These are phyloP conservation scores for Agrostemma githago DNA, from an alignment of 148 eudicot species.

Conservation along the genomic window DNA sequence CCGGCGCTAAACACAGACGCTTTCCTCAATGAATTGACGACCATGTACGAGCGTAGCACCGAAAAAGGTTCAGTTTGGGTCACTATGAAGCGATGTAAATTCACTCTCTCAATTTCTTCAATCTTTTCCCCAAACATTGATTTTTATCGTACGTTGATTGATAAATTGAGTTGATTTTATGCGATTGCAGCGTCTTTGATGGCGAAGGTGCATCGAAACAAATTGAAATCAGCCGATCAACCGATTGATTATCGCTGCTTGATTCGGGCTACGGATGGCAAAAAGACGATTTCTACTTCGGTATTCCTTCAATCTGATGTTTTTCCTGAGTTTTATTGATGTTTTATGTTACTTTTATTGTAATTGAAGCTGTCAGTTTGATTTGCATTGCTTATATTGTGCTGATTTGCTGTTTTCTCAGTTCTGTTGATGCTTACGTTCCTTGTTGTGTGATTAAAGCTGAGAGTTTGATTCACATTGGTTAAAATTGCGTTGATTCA, in stretches of 20 bases:
- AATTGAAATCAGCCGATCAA: constrained; percentile 55
- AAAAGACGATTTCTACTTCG: constrained; percentile 76
- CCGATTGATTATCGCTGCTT: constrained; percentile 73
- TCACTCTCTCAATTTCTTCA: not conserved
- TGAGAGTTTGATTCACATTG: not conserved
- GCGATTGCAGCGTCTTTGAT: constrained; percentile 60
- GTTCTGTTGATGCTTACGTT: not conserved
- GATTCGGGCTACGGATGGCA: constrained; percentile 88
- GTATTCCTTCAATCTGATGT: constrained; percentile 29
- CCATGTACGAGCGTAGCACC: constrained; percentile 75
- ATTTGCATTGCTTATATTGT: not conserved
- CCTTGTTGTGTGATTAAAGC: not conserved
- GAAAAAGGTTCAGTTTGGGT: constrained; percentile 93
- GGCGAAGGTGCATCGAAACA: constrained; percentile 60
- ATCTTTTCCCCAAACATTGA: not conserved
- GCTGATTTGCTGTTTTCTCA: not conserved
- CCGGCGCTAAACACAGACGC: constrained; percentile 75
- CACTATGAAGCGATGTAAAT: constrained; percentile 76
- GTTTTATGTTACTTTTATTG: not conserved
- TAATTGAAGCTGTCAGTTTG: no score
- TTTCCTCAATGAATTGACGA: constrained; percentile 74
- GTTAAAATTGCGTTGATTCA: not conserved
- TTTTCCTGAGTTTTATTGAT: not conserved
- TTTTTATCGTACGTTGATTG: not conserved
- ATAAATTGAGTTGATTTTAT: constrained; percentile 15